A percentile compares a stretch with the other conserved stretches of the same genome.
These are phyloP conservation scores for Leccinum truebloodii DNA, from an alignment of 768 basidiomycete species.

Conservation along the genomic window DNA sequence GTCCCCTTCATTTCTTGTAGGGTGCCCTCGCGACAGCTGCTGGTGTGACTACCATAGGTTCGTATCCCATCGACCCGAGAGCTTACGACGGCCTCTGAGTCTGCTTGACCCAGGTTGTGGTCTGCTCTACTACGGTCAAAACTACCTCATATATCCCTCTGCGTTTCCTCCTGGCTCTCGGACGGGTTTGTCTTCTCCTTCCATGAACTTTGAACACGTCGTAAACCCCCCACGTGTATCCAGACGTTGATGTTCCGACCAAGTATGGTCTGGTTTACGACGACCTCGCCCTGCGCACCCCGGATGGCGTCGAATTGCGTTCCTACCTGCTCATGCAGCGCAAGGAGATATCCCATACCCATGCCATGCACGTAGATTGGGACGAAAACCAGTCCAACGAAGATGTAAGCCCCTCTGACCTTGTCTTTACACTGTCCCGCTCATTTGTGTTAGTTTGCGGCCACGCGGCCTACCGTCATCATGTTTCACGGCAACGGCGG, in stretches of 20 bases:
- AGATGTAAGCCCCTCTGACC: conserved; percentile 44
- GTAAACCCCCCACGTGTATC: conserved; percentile 1
- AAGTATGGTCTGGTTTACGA: conserved; percentile 75
- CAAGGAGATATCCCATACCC: conserved; percentile 42
- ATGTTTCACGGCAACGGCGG: conserved; percentile 95
- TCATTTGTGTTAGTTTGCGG: conserved; percentile 37
- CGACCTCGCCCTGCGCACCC: conserved; percentile 67
- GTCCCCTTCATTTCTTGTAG: conserved; percentile 27
- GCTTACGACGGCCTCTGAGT: not conserved
- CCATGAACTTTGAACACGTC: not conserved
- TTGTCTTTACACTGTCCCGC: not conserved
- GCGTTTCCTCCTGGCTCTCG: conserved; percentile 80
- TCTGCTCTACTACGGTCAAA: conserved; percentile 84
- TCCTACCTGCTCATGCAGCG: conserved; percentile 77
- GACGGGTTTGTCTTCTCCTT: conserved; percentile 49
- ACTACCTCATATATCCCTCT: conserved; percentile 88
- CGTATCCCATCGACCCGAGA: conserved; percentile 6
- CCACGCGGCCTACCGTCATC: conserved; percentile 75
- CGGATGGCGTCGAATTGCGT: conserved; percentile 70
- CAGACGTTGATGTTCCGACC: conserved; percentile 71
- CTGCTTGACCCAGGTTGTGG: conserved; percentile 52
- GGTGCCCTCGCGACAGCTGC: conserved; percentile 58
- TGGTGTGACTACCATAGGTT: conserved; percentile 58
- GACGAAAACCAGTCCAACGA: conserved; percentile 50
- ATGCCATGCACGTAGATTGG: conserved; percentile 37